Evolutionary conservation across 192 early-diverging fungal genomes (phyloP), one percentile per base, ranked within the genome.

Genomic region (Coemansia sp.): DNA sequence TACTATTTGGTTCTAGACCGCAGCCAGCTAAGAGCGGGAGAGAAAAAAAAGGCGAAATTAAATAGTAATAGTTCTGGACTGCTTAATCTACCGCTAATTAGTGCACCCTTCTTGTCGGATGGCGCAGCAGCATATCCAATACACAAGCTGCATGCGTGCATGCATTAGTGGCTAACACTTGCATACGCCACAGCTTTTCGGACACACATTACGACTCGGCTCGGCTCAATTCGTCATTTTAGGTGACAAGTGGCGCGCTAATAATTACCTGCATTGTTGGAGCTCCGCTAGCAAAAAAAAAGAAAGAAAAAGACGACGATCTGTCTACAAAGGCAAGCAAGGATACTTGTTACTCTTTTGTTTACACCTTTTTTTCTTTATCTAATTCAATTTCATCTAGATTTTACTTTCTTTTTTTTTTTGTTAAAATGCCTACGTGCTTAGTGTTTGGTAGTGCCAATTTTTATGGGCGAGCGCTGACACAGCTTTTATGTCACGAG

Each of bases 401-500:
- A 27, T 23, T 21, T 6, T 2, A 14, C 10, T 29, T 17, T 58
- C 25, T 39, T 39, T 57, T 37, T 57, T 50, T 41, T 55, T 27
- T 42, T 6, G 9, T 15, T 21, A 6, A 6, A 57, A 81, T 81
- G 78, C 78, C 78, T 2, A 60, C 78, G 44, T 69, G 70, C 38
- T 64, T 82, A 19, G 62, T 82, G 0, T 45, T 76, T 19, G 79
- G 79, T 10, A 58, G 68, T 21, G 68, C 79, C 27, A 82, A 82
- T 66, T 82, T 82, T 69, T 82, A 82, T 58, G 79, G 79, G 15
- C 67, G 79, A 0, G 79, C 79, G 44, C 65, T 82, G 38, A 46
- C 72, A 0, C 44, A 82, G 68, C 74, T 64, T 3, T 71, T 82
- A 1, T 82, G 79, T 42, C 48, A 37, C 9, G 67, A 67, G 45